Base-by-base conservation (phyloP, 352 stramenopile genomes). In the Pythium chondricola region DNA sequence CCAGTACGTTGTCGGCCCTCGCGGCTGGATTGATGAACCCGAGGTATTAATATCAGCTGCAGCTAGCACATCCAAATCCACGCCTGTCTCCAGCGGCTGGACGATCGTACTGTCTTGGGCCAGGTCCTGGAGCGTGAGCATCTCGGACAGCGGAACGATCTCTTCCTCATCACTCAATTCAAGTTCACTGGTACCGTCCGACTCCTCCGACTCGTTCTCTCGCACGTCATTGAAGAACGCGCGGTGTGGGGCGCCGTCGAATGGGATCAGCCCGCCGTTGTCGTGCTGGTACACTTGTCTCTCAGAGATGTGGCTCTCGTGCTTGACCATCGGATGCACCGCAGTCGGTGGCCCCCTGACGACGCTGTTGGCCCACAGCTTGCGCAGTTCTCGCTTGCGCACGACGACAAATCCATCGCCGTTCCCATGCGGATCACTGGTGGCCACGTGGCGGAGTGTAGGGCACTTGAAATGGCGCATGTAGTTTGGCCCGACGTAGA, bases 401-500 rank as follows among this genome's bases (percentile, higher is more conserved):
- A 80, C 61, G 9, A 81, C 67, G 13, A 83, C 62, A n/a, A 54
- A 30, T 0, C 49, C 53, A 27, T 58, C 55, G 8, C 58, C 52
- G 13, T 60, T 58, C 3, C 67, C 59, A 22, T 58, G 63, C 4
- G 24, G 47, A 18, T 36, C 48, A 1, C n/a, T n/a, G n/a, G 39
- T 2, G 30, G 33, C 13, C 20, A 18, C 43, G 3, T 49, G 27
- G 14, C 60, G 46, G 25, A 69, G 30, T 14, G 50, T 61, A 10
- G 95, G 94, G 58, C 94, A 98, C 6, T 58, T 58, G 48, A 98
- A 98, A 5, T 65, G 69, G 58, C 96, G 79, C n/a, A 94, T 68
- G 52, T 88, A 84, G 50, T 98, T 90, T 6, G 85, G 63, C 16
- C 95, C 95, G 3, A 97, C 74, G 61, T 96, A 98, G 30, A 98